Percentiles rank a stretch among this genome's conserved stretches.
Conservation (phyloP, 805 yeast genomes). For the Millerozyma acaciae region DNA sequence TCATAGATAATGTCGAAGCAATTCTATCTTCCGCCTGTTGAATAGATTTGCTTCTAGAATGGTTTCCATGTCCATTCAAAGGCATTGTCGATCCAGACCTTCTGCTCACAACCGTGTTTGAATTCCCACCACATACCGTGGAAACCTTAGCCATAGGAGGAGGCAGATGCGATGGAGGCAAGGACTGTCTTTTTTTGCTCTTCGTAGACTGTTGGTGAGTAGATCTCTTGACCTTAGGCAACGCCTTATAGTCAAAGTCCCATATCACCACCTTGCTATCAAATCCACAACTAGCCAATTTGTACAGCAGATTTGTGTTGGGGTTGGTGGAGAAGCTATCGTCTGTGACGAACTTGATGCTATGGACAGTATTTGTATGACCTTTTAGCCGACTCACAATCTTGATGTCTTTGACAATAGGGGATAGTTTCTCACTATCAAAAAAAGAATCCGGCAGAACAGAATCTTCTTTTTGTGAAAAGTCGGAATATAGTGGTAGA, state of each 20-base stretch:
- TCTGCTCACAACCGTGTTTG: background rate
- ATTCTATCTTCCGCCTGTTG: slow-evolving; percentile 5
- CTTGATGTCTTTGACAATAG: slow-evolving; percentile 30
- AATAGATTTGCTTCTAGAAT: slow-evolving; percentile 4
- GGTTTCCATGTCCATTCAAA: slow-evolving; percentile 1
- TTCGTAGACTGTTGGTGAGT: background rate
- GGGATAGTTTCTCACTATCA: slow-evolving; percentile 3
- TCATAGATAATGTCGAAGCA: slow-evolving; percentile 1
- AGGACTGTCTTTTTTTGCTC: slow-evolving; percentile 5
- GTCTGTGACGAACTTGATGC: slow-evolving; percentile 23
- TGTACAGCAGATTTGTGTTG: slow-evolving; percentile 17
- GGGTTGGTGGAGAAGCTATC: slow-evolving; percentile 9
- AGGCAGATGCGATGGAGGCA: slow-evolving; percentile 1
- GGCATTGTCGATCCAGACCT: slow-evolving; percentile 1
- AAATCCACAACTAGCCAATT: slow-evolving; percentile 34
- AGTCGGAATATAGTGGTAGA: background rate
- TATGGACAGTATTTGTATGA: slow-evolving; percentile 34
- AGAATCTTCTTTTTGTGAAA: background rate
- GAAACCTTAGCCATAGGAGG: background rate
- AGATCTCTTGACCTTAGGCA: slow-evolving; percentile 31
- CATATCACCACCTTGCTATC: slow-evolving; percentile 40
- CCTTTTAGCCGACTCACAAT: slow-evolving; percentile 37
- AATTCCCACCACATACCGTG: background rate
- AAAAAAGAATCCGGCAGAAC: background rate
- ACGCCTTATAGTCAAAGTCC: slow-evolving; percentile 43